Base-by-base conservation (phyloP, 1,284 basidiomycete species). In the Xerocomus nothofagi region DNA sequence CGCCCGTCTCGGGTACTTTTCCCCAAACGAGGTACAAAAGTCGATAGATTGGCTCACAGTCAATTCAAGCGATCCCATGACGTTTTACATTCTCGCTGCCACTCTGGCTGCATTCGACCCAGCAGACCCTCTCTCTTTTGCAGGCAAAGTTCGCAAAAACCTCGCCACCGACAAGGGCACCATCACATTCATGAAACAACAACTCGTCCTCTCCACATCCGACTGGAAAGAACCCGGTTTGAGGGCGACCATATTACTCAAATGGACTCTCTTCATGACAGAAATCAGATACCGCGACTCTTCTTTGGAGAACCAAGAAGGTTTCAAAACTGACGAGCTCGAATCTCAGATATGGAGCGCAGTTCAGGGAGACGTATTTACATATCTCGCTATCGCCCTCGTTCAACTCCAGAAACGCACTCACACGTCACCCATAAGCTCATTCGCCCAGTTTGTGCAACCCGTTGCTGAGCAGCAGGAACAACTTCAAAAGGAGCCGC, bases 211-310 rank as follows among this genome's bases (percentile, higher is more conserved):
- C 6, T 54, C 75, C 8, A 66, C 73, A 3, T n/a, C n/a, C n/a
- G 67, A 73, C 24, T 93, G 92, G 88, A 82, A 81, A 50, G 85
- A 91, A 9, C 76, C 81, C 1, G 85, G 86, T 3, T 72, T 94
- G 24, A 90, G 88, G 61, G 87, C 91, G 1, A 78, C 82, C 0
- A 66, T 95, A 4, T 72, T 88, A 10, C 77, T 98, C 27, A 89
- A 93, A 59, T 97, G 93, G 92, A 88, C 91, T 0, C 73, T 95
- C 47, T 93, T 89, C 68, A 76, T 91, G 58, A 84, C 88, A 1
- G 85, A 91, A 48, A 80, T 82, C 5, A 75, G 91, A 21, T 82
- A 86, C 60, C 78, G 81, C 18, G 83, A 91, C 57, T 72, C 82
- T 0, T 72, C 76, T 7, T 69, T 94, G 39, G 88, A 86, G 65